Percentiles rank a stretch among this genome's conserved stretches.
phyloP scores from a whole-genome alignment of 73 alveolate species.

The Paramecium sexaurelia region DNA sequence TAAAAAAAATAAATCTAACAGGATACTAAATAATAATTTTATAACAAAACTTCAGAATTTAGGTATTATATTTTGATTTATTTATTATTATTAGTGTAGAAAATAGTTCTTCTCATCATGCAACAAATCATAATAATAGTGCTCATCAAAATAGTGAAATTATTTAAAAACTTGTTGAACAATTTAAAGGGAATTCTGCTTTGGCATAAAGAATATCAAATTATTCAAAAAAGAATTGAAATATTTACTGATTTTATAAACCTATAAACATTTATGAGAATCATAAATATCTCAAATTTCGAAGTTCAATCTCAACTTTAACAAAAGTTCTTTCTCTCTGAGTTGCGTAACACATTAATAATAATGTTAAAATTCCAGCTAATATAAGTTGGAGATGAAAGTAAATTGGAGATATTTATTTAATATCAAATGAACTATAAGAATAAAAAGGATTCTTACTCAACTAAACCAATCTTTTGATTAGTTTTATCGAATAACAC shows the following conservation, averaged over 20 bases:
- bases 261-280: background rate
- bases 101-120: background rate
- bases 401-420: background rate
- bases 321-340: background rate
- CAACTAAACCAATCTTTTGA: slow-evolving; percentile 38
- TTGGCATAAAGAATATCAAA: slow-evolving; percentile 30
- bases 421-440: slow-evolving; percentile 13
- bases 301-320: background rate
- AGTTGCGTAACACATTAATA: background rate
- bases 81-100: background rate
- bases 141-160: background rate
- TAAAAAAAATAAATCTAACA: background rate
- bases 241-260: background rate
- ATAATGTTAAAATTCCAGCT: background rate
- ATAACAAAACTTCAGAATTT: slow-evolving; percentile 29
- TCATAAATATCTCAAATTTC: background rate
- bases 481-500: slow-evolving; percentile 22
- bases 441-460: background rate
- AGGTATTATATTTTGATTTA: background rate
- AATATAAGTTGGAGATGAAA: background rate
- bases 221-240: slow-evolving; percentile 42
- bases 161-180: background rate
- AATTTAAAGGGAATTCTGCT: slow-evolving; percentile 22
- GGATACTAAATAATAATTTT: background rate
- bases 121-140: background rate